Evolutionary conservation across 2,329 filamentous ascomycete species (phyloP).

Genomic region (Nectriaceae sp.): DNA sequence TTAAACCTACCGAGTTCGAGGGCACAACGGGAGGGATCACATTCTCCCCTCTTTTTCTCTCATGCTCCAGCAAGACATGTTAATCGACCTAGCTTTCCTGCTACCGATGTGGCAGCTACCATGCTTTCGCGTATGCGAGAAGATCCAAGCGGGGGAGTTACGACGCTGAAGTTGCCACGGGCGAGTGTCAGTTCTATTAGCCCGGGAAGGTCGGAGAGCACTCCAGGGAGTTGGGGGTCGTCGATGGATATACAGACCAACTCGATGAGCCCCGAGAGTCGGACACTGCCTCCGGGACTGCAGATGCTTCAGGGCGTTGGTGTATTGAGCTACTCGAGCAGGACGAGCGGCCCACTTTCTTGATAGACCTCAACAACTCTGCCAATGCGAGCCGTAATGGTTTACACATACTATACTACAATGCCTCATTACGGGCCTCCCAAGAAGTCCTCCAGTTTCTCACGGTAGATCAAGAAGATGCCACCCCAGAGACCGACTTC

Average conservation of each 20-base stretch:
- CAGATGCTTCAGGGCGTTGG: constrained; percentile 65
- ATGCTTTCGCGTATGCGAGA: constrained; percentile 52
- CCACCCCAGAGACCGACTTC: constrained; percentile 50
- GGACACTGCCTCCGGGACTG: constrained; percentile 48
- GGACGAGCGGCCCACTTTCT: constrained; percentile 75
- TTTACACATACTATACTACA: constrained; percentile 67
- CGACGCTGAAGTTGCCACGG: constrained; percentile 56
- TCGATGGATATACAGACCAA: constrained; percentile 55
- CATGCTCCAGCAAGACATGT: constrained; percentile 40
- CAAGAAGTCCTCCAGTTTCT: constrained; percentile 58
- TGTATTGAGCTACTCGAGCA: constrained; percentile 71
- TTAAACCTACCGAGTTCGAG: constrained; percentile 28
- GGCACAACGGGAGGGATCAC: constrained; percentile 37
- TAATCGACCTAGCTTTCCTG: constrained; percentile 39
- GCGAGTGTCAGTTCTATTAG: constrained; percentile 53
- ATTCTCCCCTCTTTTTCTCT: constrained; percentile 57
- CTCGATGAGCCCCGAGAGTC: constrained; percentile 53
- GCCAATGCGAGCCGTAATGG: constrained; percentile 54
- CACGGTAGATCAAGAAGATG: constrained; percentile 48
- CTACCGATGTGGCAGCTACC: constrained; percentile 44
- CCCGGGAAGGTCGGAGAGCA: constrained; percentile 51
- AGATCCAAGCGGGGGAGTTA: constrained; percentile 46
- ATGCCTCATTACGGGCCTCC: constrained; percentile 63
- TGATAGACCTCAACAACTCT: constrained; percentile 66
- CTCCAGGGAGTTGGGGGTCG: constrained; percentile 54